A percentile compares a stretch with the other conserved stretches of the same genome.
Conservation (phyloP, 495 filamentous ascomycete genomes). For the Aspergillus haitiensis region DNA sequence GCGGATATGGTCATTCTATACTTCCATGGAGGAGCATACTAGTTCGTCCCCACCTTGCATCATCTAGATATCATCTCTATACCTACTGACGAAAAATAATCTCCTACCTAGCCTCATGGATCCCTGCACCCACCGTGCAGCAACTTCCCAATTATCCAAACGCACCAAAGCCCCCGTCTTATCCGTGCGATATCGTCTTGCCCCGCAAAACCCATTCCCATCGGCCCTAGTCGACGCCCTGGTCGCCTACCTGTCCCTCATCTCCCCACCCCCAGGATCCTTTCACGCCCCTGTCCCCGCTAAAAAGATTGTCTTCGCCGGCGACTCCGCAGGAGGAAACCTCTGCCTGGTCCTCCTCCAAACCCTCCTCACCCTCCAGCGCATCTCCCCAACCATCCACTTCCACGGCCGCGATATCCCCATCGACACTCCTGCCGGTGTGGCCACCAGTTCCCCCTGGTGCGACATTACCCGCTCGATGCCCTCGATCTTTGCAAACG, state of each 20-base stretch:
- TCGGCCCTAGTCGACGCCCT: slow-evolving; percentile 81
- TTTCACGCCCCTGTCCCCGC: slow-evolving; percentile 69
- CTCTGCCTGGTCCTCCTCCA: slow-evolving; percentile 71
- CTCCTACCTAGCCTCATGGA: slow-evolving; percentile 60
- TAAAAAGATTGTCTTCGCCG: slow-evolving; percentile 71
- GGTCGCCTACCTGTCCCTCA: slow-evolving; percentile 75
- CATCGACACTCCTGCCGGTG: slow-evolving; percentile 66
- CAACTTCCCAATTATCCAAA: slow-evolving; percentile 48
- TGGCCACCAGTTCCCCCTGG: slow-evolving; percentile 70
- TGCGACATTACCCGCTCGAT: slow-evolving; percentile 71
- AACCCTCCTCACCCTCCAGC: slow-evolving; percentile 68
- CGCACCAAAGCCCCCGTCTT: slow-evolving; percentile 62
- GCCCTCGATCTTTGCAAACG: slow-evolving; percentile 65
- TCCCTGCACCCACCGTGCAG: slow-evolving; percentile 62
- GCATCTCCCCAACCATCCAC: slow-evolving; percentile 48
- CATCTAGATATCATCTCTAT: not conserved
- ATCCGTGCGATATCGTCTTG: slow-evolving; percentile 82
- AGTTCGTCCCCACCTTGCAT: slow-evolving; percentile 33
- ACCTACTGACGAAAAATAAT: not conserved
- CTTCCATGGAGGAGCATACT: slow-evolving; percentile 90
- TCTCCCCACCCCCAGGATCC: slow-evolving; percentile 74
- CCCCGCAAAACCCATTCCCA: slow-evolving; percentile 83
- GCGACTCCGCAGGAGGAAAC: slow-evolving; percentile 89
- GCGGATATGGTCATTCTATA: slow-evolving; percentile 73
- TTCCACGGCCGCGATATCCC: slow-evolving; percentile 67